These are phyloP conservation scores for Agaricus subrufescens DNA, from an alignment of 768 basidiomycete genomes.

Conservation along the genomic window DNA sequence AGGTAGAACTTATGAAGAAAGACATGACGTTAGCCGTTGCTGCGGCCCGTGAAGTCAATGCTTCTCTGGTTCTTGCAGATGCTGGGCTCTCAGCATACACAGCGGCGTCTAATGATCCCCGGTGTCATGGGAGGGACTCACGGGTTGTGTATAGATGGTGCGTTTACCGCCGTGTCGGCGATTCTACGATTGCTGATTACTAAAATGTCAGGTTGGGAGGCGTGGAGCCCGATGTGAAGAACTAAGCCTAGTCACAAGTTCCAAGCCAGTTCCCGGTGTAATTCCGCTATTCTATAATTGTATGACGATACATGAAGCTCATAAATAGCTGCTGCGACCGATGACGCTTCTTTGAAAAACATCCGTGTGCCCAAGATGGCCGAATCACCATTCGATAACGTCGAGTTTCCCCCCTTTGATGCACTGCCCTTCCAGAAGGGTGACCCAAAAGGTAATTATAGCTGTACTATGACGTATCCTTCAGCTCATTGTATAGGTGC, in stretches of 20 bases:
- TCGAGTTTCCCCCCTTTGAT: conserved; percentile 16
- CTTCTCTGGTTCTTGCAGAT: conserved; percentile 35
- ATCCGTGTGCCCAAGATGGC: conserved; percentile 10
- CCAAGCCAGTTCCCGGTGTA: background rate
- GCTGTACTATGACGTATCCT: background rate
- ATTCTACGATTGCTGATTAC: background rate
- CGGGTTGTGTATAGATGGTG: conserved; percentile 38
- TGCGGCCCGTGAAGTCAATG: conserved; percentile 31
- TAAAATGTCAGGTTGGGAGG: conserved; percentile 26
- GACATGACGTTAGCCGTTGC: conserved; percentile 35
- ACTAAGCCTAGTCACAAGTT: background rate
- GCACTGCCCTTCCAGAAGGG: conserved; percentile 18
- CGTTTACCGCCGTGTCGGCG: conserved; percentile 4
- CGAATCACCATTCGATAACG: conserved; percentile 17
- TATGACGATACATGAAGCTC: background rate
- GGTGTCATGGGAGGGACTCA: conserved; percentile 33
- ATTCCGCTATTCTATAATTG: background rate
- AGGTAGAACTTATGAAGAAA: conserved; percentile 44
- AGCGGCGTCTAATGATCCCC: conserved; percentile 33
- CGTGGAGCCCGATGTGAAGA: conserved; percentile 20
- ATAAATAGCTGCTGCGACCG: background rate
- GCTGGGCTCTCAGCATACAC: conserved; percentile 32
- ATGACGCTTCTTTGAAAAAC: background rate
- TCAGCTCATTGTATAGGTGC: conserved; percentile 12
- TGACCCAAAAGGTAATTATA: conserved; percentile 15